phyloP scores from a whole-genome alignment of 1,139 yeast species.

The Barnettozyma hawaiiensis region DNA sequence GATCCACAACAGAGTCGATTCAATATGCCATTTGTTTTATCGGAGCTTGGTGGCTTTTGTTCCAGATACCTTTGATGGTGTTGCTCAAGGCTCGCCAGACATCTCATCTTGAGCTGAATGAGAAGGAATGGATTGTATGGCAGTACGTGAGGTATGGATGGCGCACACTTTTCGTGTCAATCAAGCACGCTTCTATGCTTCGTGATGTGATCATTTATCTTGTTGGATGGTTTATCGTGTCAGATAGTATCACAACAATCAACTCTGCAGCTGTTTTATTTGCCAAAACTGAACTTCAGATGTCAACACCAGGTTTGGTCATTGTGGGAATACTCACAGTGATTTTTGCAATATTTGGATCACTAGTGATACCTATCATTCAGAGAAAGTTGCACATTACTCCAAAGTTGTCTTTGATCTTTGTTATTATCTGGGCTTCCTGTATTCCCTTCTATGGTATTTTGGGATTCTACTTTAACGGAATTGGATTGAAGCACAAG shows the following conservation, averaged over 20 bases:
- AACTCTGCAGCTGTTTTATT: slow-evolving; percentile 69
- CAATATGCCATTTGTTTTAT: slow-evolving; percentile 52
- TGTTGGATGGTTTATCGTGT: slow-evolving; percentile 62
- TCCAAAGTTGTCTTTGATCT: slow-evolving; percentile 43
- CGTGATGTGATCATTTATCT: slow-evolving; percentile 56
- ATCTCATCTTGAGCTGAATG: slow-evolving; percentile 25
- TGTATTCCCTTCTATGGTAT: slow-evolving; percentile 64
- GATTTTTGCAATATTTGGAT: slow-evolving; percentile 57
- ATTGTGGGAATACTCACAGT: slow-evolving; percentile 57
- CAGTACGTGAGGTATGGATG: slow-evolving; percentile 51
- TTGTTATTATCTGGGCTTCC: slow-evolving; percentile 53
- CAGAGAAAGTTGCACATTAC: slow-evolving; percentile 36
- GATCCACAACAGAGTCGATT: slow-evolving; percentile 40
- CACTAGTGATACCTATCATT: slow-evolving; percentile 46
- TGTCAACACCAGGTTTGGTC: slow-evolving; percentile 59
- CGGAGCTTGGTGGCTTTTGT: slow-evolving; percentile 67
- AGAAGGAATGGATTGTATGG: slow-evolving; percentile 15
- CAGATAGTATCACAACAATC: slow-evolving; percentile 67
- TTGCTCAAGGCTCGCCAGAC: slow-evolving; percentile 42
- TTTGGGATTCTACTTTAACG: slow-evolving; percentile 47
- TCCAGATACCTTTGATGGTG: slow-evolving; percentile 51
- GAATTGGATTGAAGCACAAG: slow-evolving; percentile 51
- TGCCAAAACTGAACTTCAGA: slow-evolving; percentile 58
- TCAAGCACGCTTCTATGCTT: slow-evolving; percentile 49
- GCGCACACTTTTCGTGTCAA: slow-evolving; percentile 46